phyloP scores from a whole-genome alignment of 2,329 filamentous ascomycete genomes.

The Cercospora sp. region DNA sequence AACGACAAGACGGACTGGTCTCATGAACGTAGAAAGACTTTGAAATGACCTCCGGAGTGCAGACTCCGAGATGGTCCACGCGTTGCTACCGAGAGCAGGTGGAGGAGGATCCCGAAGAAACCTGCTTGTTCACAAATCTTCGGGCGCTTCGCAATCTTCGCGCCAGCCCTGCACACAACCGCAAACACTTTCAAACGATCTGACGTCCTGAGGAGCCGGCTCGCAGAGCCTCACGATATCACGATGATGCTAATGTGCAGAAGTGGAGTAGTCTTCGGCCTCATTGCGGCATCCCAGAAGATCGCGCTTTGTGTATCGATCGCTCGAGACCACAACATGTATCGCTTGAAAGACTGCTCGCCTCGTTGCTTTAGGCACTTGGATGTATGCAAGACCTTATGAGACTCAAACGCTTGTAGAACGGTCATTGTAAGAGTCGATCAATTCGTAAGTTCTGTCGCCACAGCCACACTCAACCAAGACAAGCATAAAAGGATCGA shows the following conservation, averaged over 20 bases:
- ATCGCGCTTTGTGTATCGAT: not conserved
- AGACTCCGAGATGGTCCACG: not conserved
- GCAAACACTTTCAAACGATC: not conserved
- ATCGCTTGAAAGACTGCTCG: not conserved
- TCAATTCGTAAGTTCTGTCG: not conserved
- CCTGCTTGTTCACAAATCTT: not conserved
- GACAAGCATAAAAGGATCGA: not conserved
- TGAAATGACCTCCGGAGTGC: not conserved
- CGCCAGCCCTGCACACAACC: not conserved
- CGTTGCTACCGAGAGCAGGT: not conserved
- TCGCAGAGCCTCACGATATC: slow-evolving; percentile 1
- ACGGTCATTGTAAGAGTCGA: not conserved
- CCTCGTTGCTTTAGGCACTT: not conserved
- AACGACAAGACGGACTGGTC: slow-evolving; percentile 22
- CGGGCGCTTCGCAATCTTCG: not conserved
- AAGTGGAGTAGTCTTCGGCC: slow-evolving; percentile 3
- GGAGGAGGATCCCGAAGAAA: not conserved
- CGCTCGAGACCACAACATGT: not conserved
- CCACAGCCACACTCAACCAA: not conserved
- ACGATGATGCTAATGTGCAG: slow-evolving; percentile 6
- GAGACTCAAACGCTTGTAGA: not conserved
- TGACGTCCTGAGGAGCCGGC: not conserved
- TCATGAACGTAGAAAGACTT: not conserved
- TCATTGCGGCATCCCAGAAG: slow-evolving; percentile 1
- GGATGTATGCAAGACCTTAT: not conserved